These are phyloP conservation scores for Psilocybe sp. DNA, from an alignment of 768 basidiomycete species.

Conservation along the genomic window DNA sequence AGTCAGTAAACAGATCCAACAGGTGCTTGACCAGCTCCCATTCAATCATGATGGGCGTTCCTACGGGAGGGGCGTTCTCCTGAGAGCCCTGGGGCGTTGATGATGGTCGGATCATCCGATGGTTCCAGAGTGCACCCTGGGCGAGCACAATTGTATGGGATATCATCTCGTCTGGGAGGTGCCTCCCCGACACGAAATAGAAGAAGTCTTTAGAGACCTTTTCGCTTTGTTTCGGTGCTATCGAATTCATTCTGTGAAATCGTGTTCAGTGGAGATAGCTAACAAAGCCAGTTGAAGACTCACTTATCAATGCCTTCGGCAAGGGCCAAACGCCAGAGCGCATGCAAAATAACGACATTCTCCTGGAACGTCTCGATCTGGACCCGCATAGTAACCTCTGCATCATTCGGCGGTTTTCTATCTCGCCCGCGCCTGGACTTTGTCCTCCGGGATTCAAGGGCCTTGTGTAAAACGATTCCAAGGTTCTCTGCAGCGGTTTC, in stretches of 20 bases:
- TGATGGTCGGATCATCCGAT: conserved; percentile 66
- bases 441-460: conserved; percentile 56
- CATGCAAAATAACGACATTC: conserved; percentile 74
- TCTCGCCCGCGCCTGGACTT: conserved; percentile 38
- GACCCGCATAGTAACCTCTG: conserved; percentile 42
- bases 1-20: conserved; percentile 56
- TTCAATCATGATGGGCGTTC: conserved; percentile 47
- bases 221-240: conserved; percentile 44
- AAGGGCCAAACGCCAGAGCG: conserved; percentile 58
- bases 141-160: conserved; percentile 69
- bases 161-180: conserved; percentile 74
- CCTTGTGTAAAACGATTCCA: conserved; percentile 64
- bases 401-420: conserved; percentile 24
- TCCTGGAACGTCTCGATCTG: conserved; percentile 69
- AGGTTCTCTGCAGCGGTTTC: conserved; percentile 87
- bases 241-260: conserved; percentile 43
- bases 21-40: conserved; percentile 66
- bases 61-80: conserved; percentile 24
- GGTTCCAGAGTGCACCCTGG: conserved; percentile 83
- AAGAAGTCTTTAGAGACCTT: conserved; percentile 55
- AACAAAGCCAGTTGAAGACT: conserved; percentile 18
- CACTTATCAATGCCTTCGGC: conserved; percentile 62
- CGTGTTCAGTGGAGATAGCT: conserved; percentile 6
- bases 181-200: conserved; percentile 60
- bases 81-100: conserved; percentile 21